Base-by-base conservation (phyloP, 192 early-diverging fungal genomes). In the Coemansia sp. region DNA sequence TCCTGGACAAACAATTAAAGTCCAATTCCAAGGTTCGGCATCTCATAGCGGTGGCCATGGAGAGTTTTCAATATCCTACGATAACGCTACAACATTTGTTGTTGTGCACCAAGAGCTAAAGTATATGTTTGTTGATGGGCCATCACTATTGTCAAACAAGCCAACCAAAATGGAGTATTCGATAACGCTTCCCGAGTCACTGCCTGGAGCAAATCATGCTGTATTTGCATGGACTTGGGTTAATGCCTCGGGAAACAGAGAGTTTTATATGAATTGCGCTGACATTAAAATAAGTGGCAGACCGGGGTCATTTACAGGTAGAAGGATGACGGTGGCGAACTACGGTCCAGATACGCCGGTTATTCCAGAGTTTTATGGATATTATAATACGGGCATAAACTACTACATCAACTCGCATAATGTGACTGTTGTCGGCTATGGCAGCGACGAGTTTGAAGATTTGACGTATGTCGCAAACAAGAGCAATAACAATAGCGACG, bases 251-350 rank as follows among this genome's bases (percentile, higher is more conserved):
- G 88, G 86, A 2, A 88, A 88, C 55, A 74, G 85, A 11, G 90
- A 91, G 77, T 89, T 81, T 62, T 91, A 90, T 65, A 88, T 86
- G 86, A 86, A 86, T 34, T 91, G 90, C 66, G 89, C 85, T 18
- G 89, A 90, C 72, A 76, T 91, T 46, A 85, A 78, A 62, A 87
- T 90, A 63, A 49, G 61, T 1, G 85, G 86, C 8, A 77, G 77
- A 0, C 11, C 40, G 9, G 51, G 64, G 1, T 31, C 41, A 11
- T 65, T 86, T 46, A 79, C 78, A 0, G 79, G 74, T 3, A 70
- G 36, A 41, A 18, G 67, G 11, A 72, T 73, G 62, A 49, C 78
- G 4, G 76, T 82, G 29, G 82, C 79, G 51, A 88, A 88, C 76
- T 83, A 86, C 63, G 86, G 86, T 5, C 38, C 74, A 24, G 40